Base-by-base conservation (phyloP, 768 basidiomycete species). In the Boletus rubescentipes region DNA sequence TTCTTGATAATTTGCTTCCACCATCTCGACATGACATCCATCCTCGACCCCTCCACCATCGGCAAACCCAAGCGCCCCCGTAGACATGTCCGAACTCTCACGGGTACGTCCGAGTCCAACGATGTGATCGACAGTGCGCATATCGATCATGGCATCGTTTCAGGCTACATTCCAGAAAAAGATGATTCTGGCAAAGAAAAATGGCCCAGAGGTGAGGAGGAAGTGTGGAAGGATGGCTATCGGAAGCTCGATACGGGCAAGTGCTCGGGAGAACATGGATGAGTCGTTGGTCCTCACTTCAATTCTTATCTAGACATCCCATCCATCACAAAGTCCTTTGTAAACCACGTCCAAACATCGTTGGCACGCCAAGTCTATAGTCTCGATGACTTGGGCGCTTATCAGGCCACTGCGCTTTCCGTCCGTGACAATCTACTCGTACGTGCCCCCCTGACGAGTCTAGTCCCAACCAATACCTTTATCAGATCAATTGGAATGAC, bases 301-400 rank as follows among this genome's bases (percentile, higher is more conserved):
- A 2, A 12, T 8, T 38, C 21, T 42, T 32, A 11, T 34, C 11
- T 62, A 90, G 90, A 81, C 51, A 78, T 84, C 36, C 68, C 73
- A 18, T 73, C 76, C 12, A 83, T 93, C 68, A 86, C 87, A 9
- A 85, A 80, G 65, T 87, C 87, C 26, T 77, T 93, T 62, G 87
- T 93, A 40, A 82, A 82, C 64, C 91, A 93, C 65, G 89, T 91
- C 21, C 90, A 93, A 66, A 91, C 94, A 0, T 90, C 92, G 15
- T 79, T 99, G 44, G 93, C 93, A 6, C 86, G 94, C 43, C 92
- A 94, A 68, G 82, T 93, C 2, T 91, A 90, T 77, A 98, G 93
- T 68, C 77, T 96, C 47, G 88, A 91, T 68, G 74, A 89, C 69
- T 73, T 93, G 34, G 91, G 92, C 42, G 91, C 92, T 36, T 98